phyloP scores from a whole-genome alignment of 2,329 filamentous ascomycete species.

The Nemania diffusa region DNA sequence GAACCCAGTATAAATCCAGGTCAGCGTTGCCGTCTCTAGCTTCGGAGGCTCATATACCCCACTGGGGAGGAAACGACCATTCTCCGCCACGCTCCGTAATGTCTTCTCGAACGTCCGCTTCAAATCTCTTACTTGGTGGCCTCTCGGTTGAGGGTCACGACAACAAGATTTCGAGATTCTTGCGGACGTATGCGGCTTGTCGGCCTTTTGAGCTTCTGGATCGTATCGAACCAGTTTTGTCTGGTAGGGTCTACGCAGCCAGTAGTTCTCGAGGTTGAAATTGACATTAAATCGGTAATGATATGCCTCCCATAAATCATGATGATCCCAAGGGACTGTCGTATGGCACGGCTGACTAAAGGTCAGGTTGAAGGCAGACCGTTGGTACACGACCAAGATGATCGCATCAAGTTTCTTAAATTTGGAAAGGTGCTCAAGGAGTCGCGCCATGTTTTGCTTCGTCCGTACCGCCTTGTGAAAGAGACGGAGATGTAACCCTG shows the following conservation, averaged over 20 bases:
- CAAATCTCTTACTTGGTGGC: slow-evolving; percentile 46
- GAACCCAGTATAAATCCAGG: slow-evolving; percentile 48
- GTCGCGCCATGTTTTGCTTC: slow-evolving; percentile 54
- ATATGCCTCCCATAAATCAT: slow-evolving; percentile 58
- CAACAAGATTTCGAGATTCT: slow-evolving; percentile 42
- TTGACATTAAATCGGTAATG: slow-evolving; percentile 61
- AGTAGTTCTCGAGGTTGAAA: slow-evolving; percentile 57
- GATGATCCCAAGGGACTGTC: slow-evolving; percentile 47
- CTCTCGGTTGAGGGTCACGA: slow-evolving; percentile 45
- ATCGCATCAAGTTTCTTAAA: slow-evolving; percentile 55
- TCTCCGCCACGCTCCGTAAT: slow-evolving; percentile 40
- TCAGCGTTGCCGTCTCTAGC: slow-evolving; percentile 48
- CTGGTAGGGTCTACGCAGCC: slow-evolving; percentile 55
- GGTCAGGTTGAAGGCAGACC: slow-evolving; percentile 56
- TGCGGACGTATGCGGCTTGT: slow-evolving; percentile 29
- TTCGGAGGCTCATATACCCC: slow-evolving; percentile 40
- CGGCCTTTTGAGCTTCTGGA: slow-evolving; percentile 40
- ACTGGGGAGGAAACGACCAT: slow-evolving; percentile 19
- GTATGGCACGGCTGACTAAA: slow-evolving; percentile 36
- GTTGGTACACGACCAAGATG: slow-evolving; percentile 60
- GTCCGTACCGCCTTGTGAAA: slow-evolving; percentile 57
- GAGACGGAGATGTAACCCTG: slow-evolving; percentile 58
- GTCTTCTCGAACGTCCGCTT: slow-evolving; percentile 48
- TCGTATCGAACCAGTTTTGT: slow-evolving; percentile 45
- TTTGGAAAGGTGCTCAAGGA: slow-evolving; percentile 55